Evolutionary conservation across 73 alveolate genomes (phyloP).

Genomic region (Tetrahymena borealis): DNA sequence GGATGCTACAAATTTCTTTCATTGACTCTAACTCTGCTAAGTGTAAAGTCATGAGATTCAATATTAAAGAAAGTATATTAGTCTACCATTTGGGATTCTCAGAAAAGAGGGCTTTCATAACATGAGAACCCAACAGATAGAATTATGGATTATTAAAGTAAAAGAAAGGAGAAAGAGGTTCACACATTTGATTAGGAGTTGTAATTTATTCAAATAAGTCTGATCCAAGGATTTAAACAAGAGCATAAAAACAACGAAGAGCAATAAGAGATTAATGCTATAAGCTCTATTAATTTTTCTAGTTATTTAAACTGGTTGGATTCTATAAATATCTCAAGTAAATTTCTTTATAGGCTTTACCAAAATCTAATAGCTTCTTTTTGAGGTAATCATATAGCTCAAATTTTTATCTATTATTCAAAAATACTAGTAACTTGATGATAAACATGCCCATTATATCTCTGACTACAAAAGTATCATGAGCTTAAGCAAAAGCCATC

Average conservation of each 20-base stretch:
- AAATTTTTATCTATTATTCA: background rate
- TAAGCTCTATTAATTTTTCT: background rate
- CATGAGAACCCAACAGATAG: background rate
- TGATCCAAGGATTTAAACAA: background rate
- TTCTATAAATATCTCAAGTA: background rate
- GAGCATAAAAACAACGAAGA: background rate
- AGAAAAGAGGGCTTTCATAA: background rate
- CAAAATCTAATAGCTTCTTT: background rate
- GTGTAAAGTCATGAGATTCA: background rate
- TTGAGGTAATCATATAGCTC: background rate
- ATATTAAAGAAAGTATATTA: background rate
- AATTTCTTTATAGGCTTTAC: background rate
- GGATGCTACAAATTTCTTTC: background rate
- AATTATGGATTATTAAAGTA: background rate
- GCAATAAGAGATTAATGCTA: background rate
- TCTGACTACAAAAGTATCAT: background rate
- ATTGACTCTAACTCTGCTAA: background rate
- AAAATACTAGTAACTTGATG: background rate
- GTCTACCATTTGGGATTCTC: background rate
- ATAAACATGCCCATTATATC: background rate
- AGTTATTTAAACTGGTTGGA: background rate
- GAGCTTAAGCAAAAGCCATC: conserved; percentile 1
- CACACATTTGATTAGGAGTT: background rate
- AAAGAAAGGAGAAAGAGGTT: background rate
- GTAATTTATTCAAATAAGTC: background rate